Conservation (phyloP, 225 moss, liverwort and hornwort species). For the Physcomitrium patens region DNA sequence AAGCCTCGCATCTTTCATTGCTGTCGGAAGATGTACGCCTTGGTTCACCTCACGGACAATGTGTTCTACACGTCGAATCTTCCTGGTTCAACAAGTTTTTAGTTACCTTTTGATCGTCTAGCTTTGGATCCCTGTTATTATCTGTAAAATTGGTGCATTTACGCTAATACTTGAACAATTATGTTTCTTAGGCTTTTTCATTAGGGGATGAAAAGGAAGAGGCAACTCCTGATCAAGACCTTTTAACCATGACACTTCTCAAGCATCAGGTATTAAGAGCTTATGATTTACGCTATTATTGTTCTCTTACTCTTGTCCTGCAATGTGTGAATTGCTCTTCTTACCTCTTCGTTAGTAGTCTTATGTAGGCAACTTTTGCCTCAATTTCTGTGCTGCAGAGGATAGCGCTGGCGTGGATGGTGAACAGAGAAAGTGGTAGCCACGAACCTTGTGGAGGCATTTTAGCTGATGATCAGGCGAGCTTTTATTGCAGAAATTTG, state of each 20-base stretch:
- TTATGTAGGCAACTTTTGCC: slow-evolving; percentile 12
- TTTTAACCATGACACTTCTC: slow-evolving; percentile 73
- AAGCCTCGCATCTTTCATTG: no score
- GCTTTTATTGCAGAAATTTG: slow-evolving; percentile 5
- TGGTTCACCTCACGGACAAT: no score
- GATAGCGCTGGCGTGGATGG: slow-evolving; percentile 93
- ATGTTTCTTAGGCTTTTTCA: slow-evolving; percentile 55
- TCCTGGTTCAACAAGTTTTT: no score
- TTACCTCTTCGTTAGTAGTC: slow-evolving; percentile 20
- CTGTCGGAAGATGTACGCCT: no score
- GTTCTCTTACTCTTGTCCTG: background rate
- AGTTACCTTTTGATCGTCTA: background rate
- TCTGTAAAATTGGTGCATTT: no score
- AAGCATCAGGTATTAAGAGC: slow-evolving; percentile 79
- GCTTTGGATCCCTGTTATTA: background rate
- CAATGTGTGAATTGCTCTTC: background rate
- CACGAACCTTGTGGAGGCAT: slow-evolving; percentile 81
- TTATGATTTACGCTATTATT: background rate
- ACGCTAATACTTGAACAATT: background rate
- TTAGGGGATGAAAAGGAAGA: slow-evolving; percentile 72
- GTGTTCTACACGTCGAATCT: no score
- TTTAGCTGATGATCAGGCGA: slow-evolving; percentile 97
- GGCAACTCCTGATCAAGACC: slow-evolving; percentile 61
- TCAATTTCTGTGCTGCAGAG: slow-evolving; percentile 52
- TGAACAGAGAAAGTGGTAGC: slow-evolving; percentile 72